Base-by-base conservation (phyloP, 2,329 filamentous ascomycete species). In the Helicocarpus griseus region DNA sequence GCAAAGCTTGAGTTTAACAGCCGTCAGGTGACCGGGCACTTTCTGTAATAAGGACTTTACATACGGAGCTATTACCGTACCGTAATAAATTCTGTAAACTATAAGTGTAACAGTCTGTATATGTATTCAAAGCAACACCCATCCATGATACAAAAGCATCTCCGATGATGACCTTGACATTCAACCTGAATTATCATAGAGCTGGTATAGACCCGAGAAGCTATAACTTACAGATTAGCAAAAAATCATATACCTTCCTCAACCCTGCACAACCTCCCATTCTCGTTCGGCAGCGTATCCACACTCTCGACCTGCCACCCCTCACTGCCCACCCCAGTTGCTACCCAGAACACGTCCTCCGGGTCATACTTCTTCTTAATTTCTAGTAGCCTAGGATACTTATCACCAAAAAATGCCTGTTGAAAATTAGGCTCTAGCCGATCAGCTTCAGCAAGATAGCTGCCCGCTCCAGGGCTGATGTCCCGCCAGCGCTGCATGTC, bases 361-460 rank as follows among this genome's bases (percentile, higher is more conserved):
- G 63, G 60, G 52, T 66, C 64, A 53, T 60, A 65, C 14, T 56
- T 54, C 6, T 57, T 44, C 58, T 65, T 65, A 26, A 65, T 44
- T 39, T 56, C 31, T 49, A 60, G 41, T 35, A 66, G 50, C 28
- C 53, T 48, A 1, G 46, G 48, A 51, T 65, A 65, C 39, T 63
- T 60, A 8, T 51, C 52, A 5, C 60, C 60, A 26, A 50, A 61
- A 44, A 55, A 61, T 5, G 53, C 54, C 14, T 56, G n/a, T 39
- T 61, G 38, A 54, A 56, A 61, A n/a, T 59, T 36, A 2, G 58
- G 58, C 35, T 60, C 55, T 11, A 51, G 24, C 39, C 54, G 56
- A 49, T 55, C 38, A 5, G 48, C 57, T 51, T 60, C 58, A 28
- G 58, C 59, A 6, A 58, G 21, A 44, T 60, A 60, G 14, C 47